Evolutionary conservation across 192 early-diverging fungal species (phyloP), one percentile per base, ranked within the genome.

Genomic region (Backusella circina): DNA sequence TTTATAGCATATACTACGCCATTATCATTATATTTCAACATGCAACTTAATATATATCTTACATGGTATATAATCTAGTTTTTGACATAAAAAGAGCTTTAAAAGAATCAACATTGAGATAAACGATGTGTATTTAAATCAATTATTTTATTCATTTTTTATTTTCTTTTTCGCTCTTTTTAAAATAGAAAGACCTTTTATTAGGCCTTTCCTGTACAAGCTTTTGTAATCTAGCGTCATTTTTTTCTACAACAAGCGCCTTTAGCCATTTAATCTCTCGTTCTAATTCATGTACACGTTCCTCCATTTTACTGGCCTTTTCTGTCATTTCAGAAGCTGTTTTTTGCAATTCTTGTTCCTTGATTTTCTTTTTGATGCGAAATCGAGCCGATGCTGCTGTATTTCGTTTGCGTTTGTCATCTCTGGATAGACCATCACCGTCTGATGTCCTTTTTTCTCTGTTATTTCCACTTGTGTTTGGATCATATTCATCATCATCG

Each of bases 381-480:
- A 99, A 99, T 26, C 97, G 84, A 30, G 96, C 96, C 4, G 93
- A 95, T 3, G 97, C 97, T 2, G 91, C 95, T 3, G 96, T 99
- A 87, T 99, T 99, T 44, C 96, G 87, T 23, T 90, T 84, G 41
- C 97, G 90, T 85, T 97, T 97, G 81, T 97, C 95, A 35, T 90
- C 91, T 54, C 91, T 87, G 3, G 73, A 37, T 13, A 73, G n/a
- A 7, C 9, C 33, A 26, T 30, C 65, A 23, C 23, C 57, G 1
- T 61, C 23, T 3, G 66, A 38, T 5, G n/a, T n/a, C 15, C 21
- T 30, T 15, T 47, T 47, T 21, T 28, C 39, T 12, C 41, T 26
- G 16, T 6, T 41, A 18, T 13, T 47, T 1, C 69, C 69, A 44
- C 8, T 30, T 47, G 13, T 31, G 6, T 18, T 15, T 16, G 37